Evolutionary conservation across 2,329 filamentous ascomycete genomes (phyloP), one percentile per base, ranked within the genome.

Genomic region (Cladorrhinum sp.): DNA sequence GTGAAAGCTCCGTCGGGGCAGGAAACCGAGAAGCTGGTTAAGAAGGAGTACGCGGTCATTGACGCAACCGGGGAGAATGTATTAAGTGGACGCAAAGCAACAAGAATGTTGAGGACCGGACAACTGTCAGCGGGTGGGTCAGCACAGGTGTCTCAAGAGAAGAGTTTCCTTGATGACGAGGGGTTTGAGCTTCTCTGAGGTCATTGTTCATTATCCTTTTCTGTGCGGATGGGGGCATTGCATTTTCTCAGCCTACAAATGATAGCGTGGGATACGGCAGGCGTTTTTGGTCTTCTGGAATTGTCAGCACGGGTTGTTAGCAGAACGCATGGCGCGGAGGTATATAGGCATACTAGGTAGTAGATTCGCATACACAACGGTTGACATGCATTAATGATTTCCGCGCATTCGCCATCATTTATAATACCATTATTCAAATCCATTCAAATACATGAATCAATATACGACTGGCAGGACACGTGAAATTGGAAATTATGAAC

Each of bases 31-130:
- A 75, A 73, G 64, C 69, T 79, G 55, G 74, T 80, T 48, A 76
- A 79, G 70, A 76, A 76, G 65, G 78, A 81, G 68, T 81, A 80
- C 64, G 78, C 79, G 69, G 74, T 81, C 25, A 64, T 81, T 13
- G 78, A 80, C 63, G 72, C 64, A 63, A 77, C 79, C 50, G 78
- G 78, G 20, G 74, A 80, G 41, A 69, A 75, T 1, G 71, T 80
- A 38, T 16, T 36, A 1, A 76, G 73, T 66, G 78, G 78, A 45
- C 72, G 74, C 45, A 78, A 76, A 73, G 78, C 77, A 13, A 75
- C 77, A 16, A 72, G 72, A 56, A 73, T 75, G 56, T 68, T 81
- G 58, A 76, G 77, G 60, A 67, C 10, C 16, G 32, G 32, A 5
- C 32, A 36, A 36, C 9, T 36, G 10, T 36, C 32, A 8, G 9